Base-by-base conservation (phyloP, 768 basidiomycete species). In the Pisolithus tinctorius region DNA sequence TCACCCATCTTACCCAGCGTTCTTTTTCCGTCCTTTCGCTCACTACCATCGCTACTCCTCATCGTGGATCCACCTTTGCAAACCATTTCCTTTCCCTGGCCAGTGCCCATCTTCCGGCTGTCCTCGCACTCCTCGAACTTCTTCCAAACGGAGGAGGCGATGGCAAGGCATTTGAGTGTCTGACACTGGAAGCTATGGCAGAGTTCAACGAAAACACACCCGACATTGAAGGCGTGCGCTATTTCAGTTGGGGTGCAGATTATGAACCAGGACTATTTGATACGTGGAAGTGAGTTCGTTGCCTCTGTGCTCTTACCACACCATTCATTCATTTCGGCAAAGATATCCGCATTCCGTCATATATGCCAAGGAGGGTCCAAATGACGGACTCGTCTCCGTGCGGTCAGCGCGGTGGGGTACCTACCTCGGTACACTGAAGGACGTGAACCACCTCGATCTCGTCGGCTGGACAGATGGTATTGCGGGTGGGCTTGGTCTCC, bases 31-130 rank as follows among this genome's bases (percentile, higher is more conserved):
- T 96, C 29, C 77, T 88, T 45, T 92, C 86, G 23, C 76, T 97
- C 51, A 98, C 95, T 2, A 97, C 94, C 9, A 91, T 99, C 63
- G 88, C 93, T 25, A 89, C 93, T 0, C 96, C 96, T 1, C 96
- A 99, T 59, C 83, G 88, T 38, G 96, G 96, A 6, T 94, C 93
- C 23, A 74, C 86, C 1, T 97, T 98, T 58, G 95, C 95, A 1
- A 88, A 95, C 65, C 89, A 92, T 65, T 90, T 94, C 63, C 78
- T 95, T 43, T 72, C 77, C 10, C 74, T 91, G n/a, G 88, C 88
- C 9, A 76, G 68, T 9, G 61, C 73, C 11, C 80, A 82, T 40
- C 76, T 90, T 70, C 83, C 87, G 17, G 80, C 80, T 4, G 78
- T 90, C 14, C 73, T 90, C 27, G 76, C 82, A 17, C 72, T 89